Conservation (phyloP, 441 rosid species). For the Populus hybrid region DNA sequence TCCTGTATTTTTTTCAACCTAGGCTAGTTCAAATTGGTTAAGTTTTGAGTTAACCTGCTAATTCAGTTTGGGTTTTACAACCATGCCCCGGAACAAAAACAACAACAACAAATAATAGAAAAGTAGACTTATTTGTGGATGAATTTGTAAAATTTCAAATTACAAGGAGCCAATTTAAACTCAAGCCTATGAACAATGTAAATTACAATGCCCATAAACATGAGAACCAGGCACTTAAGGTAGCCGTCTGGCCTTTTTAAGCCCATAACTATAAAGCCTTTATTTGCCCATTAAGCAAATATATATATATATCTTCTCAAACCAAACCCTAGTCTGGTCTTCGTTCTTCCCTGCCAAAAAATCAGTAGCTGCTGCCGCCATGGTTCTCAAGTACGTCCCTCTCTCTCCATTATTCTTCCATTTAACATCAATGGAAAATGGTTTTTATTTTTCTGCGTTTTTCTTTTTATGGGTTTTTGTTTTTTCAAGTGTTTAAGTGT, state of each 20-base stretch:
- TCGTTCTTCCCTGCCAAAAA: neutral
- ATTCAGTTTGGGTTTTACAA: too few species aligned
- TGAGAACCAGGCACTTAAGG: neutral
- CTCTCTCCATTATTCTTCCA: neutral
- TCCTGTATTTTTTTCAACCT: too few species aligned
- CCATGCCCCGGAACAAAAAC: too few species aligned
- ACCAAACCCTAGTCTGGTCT: neutral
- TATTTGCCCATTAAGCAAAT: neutral
- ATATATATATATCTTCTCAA: neutral
- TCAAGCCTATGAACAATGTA: neutral
- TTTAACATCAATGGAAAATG: neutral
- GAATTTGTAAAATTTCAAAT: too few species aligned
- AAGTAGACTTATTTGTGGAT: too few species aligned
- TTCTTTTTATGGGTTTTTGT: neutral
- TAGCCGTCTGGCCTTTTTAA: too few species aligned
- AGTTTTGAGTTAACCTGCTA: too few species aligned
- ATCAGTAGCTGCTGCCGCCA: constrained; percentile 12
- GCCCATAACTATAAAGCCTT: too few species aligned
- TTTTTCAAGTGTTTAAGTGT: neutral
- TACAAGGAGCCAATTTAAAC: neutral
- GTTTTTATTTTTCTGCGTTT: neutral
- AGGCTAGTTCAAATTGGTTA: too few species aligned
- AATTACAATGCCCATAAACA: neutral
- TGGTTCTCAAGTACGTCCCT: constrained; percentile 38
- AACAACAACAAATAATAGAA: too few species aligned